phyloP scores from a whole-genome alignment of 768 basidiomycete genomes.

The Roridomyces roridus region DNA sequence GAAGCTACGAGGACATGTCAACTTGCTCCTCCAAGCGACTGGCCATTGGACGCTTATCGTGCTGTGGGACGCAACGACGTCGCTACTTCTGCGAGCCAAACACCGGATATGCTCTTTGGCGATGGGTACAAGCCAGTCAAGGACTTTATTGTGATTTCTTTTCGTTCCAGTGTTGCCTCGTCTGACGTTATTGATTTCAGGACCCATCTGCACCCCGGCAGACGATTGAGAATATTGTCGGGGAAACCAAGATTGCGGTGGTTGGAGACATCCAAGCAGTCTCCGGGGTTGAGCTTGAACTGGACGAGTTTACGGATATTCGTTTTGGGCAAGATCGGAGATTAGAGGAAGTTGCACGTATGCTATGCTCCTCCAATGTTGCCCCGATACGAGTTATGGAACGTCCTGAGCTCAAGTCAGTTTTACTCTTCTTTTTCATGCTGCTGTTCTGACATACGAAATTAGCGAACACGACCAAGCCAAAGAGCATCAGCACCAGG shows the following conservation, averaged over 20 bases:
- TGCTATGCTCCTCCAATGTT: constrained; percentile 82
- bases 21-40: constrained; percentile 73
- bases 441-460: constrained; percentile 11
- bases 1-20: constrained; percentile 90
- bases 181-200: constrained; percentile 38
- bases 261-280: constrained; percentile 62
- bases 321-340: constrained; percentile 91
- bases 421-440: constrained; percentile 17
- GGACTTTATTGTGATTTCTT: constrained; percentile 58
- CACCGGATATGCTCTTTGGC: constrained; percentile 49
- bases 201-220: constrained; percentile 54
- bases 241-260: constrained; percentile 55
- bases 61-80: constrained; percentile 80
- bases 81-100: constrained; percentile 62
- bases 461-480: constrained; percentile 90
- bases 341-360: constrained; percentile 88
- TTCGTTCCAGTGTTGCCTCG: background rate
- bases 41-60: constrained; percentile 72
- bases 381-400: constrained; percentile 70
- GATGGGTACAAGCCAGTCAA: constrained; percentile 64
- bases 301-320: constrained; percentile 79
- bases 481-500: constrained; percentile 84
- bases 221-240: constrained; percentile 58
- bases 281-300: constrained; percentile 75
- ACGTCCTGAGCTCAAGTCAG: constrained; percentile 73